Percentiles rank a stretch among this genome's conserved stretches.
phyloP scores from a whole-genome alignment of 345 rosid genomes.

The Orychophragmus violaceus region DNA sequence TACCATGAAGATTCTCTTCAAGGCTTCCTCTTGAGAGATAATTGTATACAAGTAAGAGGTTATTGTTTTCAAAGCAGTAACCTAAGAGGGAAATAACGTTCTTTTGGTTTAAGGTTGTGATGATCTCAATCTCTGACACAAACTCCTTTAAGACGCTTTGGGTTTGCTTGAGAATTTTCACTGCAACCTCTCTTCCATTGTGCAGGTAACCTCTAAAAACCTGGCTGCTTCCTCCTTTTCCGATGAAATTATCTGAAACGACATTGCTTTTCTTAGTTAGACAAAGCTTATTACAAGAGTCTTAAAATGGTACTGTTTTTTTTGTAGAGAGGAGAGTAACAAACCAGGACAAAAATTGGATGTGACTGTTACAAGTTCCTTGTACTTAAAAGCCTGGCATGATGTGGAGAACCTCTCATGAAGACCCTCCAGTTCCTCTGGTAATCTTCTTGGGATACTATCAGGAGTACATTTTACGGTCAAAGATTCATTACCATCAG shows the following conservation, averaged over 20 bases:
- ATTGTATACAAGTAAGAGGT: slow-evolving; percentile 70
- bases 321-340: slow-evolving; percentile 20
- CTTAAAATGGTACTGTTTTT: neutral
- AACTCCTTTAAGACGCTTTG: slow-evolving; percentile 64
- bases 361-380: slow-evolving; percentile 66
- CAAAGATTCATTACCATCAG: too few species aligned
- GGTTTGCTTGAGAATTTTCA: slow-evolving; percentile 76
- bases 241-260: slow-evolving; percentile 66
- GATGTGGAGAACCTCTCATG: slow-evolving; percentile 60
- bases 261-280: neutral
- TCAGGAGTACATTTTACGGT: too few species aligned
- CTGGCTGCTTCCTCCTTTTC: slow-evolving; percentile 85
- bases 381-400: slow-evolving; percentile 66
- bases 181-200: slow-evolving; percentile 86
- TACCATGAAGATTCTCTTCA: slow-evolving; percentile 95
- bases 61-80: slow-evolving; percentile 66
- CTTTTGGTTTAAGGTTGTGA: slow-evolving; percentile 69
- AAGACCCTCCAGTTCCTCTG: slow-evolving; percentile 49
- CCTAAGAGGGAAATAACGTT: slow-evolving; percentile 78
- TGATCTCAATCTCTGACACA: slow-evolving; percentile 66
- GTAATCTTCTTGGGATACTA: slow-evolving; percentile 28
- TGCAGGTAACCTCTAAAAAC: slow-evolving; percentile 77
- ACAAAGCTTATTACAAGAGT: neutral
- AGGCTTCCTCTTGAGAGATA: slow-evolving; percentile 89
- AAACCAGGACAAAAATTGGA: slow-evolving; percentile 58